phyloP scores from a whole-genome alignment of 768 basidiomycete genomes.

The Lactifluus hygrophoroides region DNA sequence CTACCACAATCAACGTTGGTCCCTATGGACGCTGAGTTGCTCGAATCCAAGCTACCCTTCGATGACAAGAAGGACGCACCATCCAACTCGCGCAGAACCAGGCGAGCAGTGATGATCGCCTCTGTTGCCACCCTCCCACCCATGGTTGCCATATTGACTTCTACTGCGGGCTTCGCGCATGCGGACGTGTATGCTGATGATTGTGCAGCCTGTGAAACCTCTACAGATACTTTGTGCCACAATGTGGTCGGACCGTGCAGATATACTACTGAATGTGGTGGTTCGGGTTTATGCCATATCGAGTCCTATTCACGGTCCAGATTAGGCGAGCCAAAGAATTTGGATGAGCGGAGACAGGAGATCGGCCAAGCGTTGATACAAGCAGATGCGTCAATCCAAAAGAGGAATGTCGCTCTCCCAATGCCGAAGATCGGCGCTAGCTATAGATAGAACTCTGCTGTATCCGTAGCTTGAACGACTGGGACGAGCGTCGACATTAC shows the following conservation, averaged over 20 bases:
- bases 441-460: too few relatives aligned
- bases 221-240: constrained; percentile 41
- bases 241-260: constrained; percentile 51
- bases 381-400: too few relatives aligned
- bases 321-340: too few relatives aligned
- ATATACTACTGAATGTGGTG: constrained; percentile 50
- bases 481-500: too few relatives aligned
- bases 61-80: constrained; percentile 22
- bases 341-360: too few relatives aligned
- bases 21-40: constrained; percentile 27
- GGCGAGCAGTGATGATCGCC: constrained; percentile 33
- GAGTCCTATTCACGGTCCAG: constrained; percentile 52
- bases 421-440: too few relatives aligned
- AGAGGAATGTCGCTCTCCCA: too few relatives aligned
- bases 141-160: constrained; percentile 37
- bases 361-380: too few relatives aligned
- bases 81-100: constrained; percentile 39
- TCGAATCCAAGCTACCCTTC: constrained; percentile 18
- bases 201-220: constrained; percentile 22
- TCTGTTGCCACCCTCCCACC: constrained; percentile 41
- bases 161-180: constrained; percentile 48
- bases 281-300: constrained; percentile 53
- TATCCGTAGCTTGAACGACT: too few relatives aligned
- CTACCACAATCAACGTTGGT: constrained; percentile 32
- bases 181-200: constrained; percentile 32